These are phyloP conservation scores for Fusarium kyushuense DNA, from an alignment of 2,329 filamentous ascomycete genomes.

Conservation along the genomic window DNA sequence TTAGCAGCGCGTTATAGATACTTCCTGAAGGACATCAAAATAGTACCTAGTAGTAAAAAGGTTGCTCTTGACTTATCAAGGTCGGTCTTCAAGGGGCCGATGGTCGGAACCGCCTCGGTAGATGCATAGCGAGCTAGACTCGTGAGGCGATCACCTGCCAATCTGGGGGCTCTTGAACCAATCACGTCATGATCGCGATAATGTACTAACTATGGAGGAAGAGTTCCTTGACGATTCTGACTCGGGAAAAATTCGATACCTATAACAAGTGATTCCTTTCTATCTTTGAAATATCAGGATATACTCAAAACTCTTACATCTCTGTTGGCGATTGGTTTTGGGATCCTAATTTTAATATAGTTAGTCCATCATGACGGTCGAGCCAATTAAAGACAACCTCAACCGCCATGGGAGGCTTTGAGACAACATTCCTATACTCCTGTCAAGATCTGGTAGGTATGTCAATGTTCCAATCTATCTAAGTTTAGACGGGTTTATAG, in stretches of 20 bases:
- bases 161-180: conserved; percentile 32
- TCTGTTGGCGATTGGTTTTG: no score
- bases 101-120: conserved; percentile 40
- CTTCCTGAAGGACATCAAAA: background rate
- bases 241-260: background rate
- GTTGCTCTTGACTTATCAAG: conserved; percentile 39
- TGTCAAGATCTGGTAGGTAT: no score
- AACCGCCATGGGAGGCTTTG: background rate
- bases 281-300: background rate
- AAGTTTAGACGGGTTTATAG: background rate
- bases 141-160: conserved; percentile 47
- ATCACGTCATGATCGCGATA: conserved; percentile 29
- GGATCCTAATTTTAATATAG: no score
- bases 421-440: no score
- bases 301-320: background rate
- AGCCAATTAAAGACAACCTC: background rate
- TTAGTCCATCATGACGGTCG: no score
- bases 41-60: background rate
- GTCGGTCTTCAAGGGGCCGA: conserved; percentile 17
- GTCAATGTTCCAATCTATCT: background rate
- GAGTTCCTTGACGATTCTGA: background rate
- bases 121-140: conserved; percentile 36
- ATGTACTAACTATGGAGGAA: conserved; percentile 3
- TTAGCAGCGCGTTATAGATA: background rate
- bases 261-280: background rate